Conservation (phyloP, 1,284 basidiomycete species). For the Xerocomus tenax region DNA sequence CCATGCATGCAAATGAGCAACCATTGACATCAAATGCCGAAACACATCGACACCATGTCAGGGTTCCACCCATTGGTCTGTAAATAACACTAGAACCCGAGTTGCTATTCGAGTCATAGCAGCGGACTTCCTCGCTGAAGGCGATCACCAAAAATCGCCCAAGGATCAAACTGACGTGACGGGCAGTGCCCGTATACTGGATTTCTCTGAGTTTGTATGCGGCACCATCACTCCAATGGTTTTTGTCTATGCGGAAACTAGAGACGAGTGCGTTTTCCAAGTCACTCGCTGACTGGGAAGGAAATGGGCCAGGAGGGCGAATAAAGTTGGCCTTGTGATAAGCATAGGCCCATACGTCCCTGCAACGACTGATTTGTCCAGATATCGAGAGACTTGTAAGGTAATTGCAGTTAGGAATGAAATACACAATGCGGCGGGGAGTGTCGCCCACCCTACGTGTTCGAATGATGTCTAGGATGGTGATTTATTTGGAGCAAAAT, state of each 20-base stretch:
- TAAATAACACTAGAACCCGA: conserved; percentile 12
- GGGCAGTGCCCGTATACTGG: conserved; percentile 8
- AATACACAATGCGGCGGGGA: not conserved
- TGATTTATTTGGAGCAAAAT: not conserved
- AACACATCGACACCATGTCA: conserved; percentile 12
- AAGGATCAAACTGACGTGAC: conserved; percentile 8
- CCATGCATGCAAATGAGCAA: conserved; percentile 11
- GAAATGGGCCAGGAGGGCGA: conserved; percentile 20
- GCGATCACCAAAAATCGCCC: conserved; percentile 15
- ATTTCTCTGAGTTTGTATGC: conserved; percentile 8
- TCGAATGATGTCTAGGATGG: not conserved
- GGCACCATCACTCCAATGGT: not conserved
- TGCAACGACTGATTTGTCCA: conserved; percentile 5
- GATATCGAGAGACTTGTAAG: conserved; percentile 15
- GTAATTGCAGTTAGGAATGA: not conserved
- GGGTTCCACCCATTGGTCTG: conserved; percentile 1
- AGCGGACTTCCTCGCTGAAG: conserved; percentile 14
- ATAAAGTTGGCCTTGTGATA: conserved; percentile 15
- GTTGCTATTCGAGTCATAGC: conserved; percentile 14
- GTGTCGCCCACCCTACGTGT: conserved; percentile 12
- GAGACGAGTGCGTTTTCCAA: conserved; percentile 11
- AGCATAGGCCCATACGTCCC: conserved; percentile 12
- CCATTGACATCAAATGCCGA: conserved; percentile 17
- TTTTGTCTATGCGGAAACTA: conserved; percentile 6
- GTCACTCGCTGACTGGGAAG: conserved; percentile 11